Percentiles rank a stretch among this genome's conserved stretches.
Conservation (phyloP, 2,329 filamentous ascomycete genomes). For the Talaromyces funiculosus region DNA sequence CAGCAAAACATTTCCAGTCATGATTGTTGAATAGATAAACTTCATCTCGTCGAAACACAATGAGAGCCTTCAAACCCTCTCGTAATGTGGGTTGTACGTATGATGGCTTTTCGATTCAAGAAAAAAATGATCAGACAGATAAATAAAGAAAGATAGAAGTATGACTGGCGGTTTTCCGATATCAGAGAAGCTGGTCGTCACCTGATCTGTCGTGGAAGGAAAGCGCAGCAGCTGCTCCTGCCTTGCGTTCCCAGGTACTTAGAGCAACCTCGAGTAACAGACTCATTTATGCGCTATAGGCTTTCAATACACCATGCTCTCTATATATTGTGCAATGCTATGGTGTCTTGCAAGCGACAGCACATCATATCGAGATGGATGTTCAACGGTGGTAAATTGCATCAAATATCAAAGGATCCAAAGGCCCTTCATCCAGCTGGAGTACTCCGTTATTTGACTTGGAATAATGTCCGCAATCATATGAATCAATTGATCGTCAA, state of each 20-base stretch:
- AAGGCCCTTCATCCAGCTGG: too few relatives aligned
- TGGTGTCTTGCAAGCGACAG: not conserved
- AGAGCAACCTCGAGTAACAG: not conserved
- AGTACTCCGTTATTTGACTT: not conserved
- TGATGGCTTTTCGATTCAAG: not conserved
- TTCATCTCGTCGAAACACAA: not conserved
- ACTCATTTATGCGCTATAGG: not conserved
- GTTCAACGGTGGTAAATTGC: not conserved
- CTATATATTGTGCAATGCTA: not conserved
- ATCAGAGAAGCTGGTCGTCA: not conserved
- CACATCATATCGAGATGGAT: not conserved
- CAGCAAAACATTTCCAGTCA: not conserved
- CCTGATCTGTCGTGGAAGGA: conserved; percentile 6
- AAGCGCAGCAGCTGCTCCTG: not conserved
- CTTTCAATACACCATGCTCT: too few relatives aligned
- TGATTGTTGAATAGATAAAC: not conserved
- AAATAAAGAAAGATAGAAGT: not conserved
- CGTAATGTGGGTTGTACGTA: not conserved
- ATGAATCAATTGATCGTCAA: not conserved
- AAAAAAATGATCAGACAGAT: not conserved
- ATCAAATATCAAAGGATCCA: not conserved
- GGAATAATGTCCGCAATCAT: not conserved
- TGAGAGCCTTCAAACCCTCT: not conserved
- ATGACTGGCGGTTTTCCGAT: not conserved
- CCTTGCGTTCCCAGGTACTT: not conserved